Base-by-base conservation (phyloP, 495 filamentous ascomycete genomes). In the Tuber indicum region DNA sequence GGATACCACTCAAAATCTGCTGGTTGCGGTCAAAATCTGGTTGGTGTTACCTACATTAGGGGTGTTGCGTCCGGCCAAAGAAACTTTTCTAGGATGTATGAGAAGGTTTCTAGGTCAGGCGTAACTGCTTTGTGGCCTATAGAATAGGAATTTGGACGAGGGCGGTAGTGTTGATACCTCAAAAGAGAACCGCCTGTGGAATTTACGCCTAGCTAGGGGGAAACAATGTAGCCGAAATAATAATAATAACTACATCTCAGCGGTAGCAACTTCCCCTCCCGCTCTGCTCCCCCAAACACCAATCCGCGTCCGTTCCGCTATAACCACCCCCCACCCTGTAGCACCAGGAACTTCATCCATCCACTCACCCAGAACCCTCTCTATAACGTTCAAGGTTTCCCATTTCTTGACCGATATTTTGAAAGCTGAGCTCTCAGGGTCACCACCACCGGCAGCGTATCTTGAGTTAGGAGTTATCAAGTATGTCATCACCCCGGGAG, bases 241-340 rank as follows among this genome's bases (percentile, higher is more conserved):
- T 36, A 66, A 66, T 36, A 17, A 9, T 52, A 36, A 17, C 75
- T 75, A 82, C 76, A 82, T 79, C 66, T 79, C 80, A 74, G 76
- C 74, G 17, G 80, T 82, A 16, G 79, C 80, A 16, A 82, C 76
- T 72, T 82, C 80, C 66, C 75, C 81, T 39, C 74, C 79, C 9
- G 71, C 70, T 9, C 72, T 71, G 41, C 73, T 82, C 45, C 81
- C 81, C 81, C 77, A 79, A 49, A 82, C 49, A 26, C 81, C 81
- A 39, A 77, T 75, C 36, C 66, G 75, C 23, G 79, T 17, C 21
- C 80, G 74, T 73, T 82, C 75, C 49, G 78, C 70, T 43, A 82
- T 73, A 42, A 79, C 74, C 19, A 76, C 73, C 14, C 43, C 79
- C 80, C 81, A 82, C 36, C 72, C 73, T n/a, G 75, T 72, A 39